A percentile compares a stretch with the other conserved stretches of the same genome.
phyloP scores from a whole-genome alignment of 2,329 filamentous ascomycete species.

The Xylariaceae sp. region DNA sequence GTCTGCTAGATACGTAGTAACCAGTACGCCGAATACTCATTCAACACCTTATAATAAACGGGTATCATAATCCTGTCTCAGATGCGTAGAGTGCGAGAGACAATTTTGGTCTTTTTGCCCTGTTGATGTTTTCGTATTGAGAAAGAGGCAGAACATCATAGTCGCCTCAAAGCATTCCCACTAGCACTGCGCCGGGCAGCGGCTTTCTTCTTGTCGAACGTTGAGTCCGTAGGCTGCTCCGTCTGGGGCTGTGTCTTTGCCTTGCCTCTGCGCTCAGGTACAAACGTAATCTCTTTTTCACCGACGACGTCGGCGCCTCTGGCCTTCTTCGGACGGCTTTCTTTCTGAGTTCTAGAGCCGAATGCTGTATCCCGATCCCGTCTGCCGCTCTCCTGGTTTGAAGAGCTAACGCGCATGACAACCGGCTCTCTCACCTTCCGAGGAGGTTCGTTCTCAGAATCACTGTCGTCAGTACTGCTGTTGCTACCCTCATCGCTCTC shows the following conservation, averaged over 20 bases:
- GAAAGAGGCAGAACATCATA: slow-evolving; percentile 49
- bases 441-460: slow-evolving; percentile 33
- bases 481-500: slow-evolving; percentile 42
- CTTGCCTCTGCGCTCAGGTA: slow-evolving; percentile 54
- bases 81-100: slow-evolving; percentile 5
- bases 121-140: slow-evolving; percentile 8
- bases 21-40: not conserved
- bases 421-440: slow-evolving; percentile 35
- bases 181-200: slow-evolving; percentile 64
- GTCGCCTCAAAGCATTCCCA: slow-evolving; percentile 60
- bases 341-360: slow-evolving; percentile 50
- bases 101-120: slow-evolving; percentile 3
- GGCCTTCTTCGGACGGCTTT: slow-evolving; percentile 42
- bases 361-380: slow-evolving; percentile 52
- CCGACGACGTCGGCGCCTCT: slow-evolving; percentile 49
- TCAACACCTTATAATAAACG: not conserved
- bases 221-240: slow-evolving; percentile 20
- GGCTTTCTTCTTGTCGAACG: slow-evolving; percentile 27
- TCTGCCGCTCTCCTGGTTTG: slow-evolving; percentile 56
- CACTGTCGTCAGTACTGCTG: slow-evolving; percentile 32
- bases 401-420: slow-evolving; percentile 64
- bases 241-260: slow-evolving; percentile 11
- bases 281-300: slow-evolving; percentile 67
- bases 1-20: slow-evolving; percentile 1
- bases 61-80: slow-evolving; percentile 7